Conservation (phyloP, 176 grass and related monocot genomes). For the Bromus sterilis region DNA sequence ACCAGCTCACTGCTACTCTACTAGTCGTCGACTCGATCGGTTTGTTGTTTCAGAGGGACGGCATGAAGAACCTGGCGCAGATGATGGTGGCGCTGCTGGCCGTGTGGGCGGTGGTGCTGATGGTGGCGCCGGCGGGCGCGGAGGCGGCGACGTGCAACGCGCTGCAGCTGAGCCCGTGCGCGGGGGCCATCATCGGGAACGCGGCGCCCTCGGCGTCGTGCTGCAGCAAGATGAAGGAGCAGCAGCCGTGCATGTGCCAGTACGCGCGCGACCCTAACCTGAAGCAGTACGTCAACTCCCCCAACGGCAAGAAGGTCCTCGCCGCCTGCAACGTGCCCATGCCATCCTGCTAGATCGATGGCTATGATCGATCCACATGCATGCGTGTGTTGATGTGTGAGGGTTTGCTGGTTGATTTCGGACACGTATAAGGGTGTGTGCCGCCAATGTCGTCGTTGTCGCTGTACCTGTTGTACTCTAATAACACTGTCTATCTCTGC, state of each 20-base stretch:
- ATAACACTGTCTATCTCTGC: too few relatives aligned
- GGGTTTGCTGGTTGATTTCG: not conserved
- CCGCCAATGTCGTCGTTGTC: too few relatives aligned
- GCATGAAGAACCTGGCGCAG: not conserved
- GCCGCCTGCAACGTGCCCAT: conserved; percentile 37
- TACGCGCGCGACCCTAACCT: conserved; percentile 64
- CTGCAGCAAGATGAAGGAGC: conserved; percentile 55
- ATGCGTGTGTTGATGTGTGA: not conserved
- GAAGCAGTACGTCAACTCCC: conserved; percentile 46
- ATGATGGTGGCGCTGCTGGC: not conserved
- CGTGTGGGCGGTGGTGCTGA: not conserved
- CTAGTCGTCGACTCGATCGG: not conserved
- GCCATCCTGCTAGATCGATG: conserved; percentile 15
- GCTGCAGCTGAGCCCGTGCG: conserved; percentile 49
- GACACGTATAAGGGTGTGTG: too few relatives aligned
- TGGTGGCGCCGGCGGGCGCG: conserved; percentile 4
- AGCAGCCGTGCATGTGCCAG: conserved; percentile 75
- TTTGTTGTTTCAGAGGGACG: not conserved
- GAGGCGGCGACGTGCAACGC: conserved; percentile 46
- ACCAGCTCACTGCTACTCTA: not conserved
- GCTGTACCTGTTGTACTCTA: too few relatives aligned
- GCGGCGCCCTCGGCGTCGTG: conserved; percentile 32
- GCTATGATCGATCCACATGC: not conserved
- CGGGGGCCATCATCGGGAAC: conserved; percentile 40
- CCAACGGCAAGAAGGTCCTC: conserved; percentile 40